A percentile compares a stretch with the other conserved stretches of the same genome.
Conservation (phyloP, 1,139 yeast species). For the Hansenula lynferdii region DNA sequence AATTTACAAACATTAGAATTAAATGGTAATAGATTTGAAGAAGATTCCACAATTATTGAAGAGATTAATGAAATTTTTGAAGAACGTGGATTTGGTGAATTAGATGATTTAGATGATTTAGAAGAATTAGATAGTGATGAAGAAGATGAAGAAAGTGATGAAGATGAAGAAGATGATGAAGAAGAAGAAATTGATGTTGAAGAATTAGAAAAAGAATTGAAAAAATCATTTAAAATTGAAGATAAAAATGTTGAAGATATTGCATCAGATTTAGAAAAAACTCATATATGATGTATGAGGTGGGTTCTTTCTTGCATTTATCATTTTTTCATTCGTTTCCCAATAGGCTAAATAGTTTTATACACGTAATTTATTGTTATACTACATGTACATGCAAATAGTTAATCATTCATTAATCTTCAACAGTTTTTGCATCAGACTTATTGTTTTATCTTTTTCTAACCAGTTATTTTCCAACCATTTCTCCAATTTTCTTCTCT, state of each 20-base stretch:
- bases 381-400: neutral
- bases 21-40: slow-evolving; percentile 88
- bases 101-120: slow-evolving; percentile 90
- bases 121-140: slow-evolving; percentile 88
- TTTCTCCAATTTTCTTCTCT: slow-evolving; percentile 51
- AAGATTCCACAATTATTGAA: slow-evolving; percentile 59
- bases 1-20: slow-evolving; percentile 65
- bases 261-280: slow-evolving; percentile 52
- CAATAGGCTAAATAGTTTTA: neutral
- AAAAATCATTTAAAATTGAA: slow-evolving; percentile 29
- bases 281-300: slow-evolving; percentile 40
- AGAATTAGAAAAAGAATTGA: slow-evolving; percentile 57
- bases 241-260: slow-evolving; percentile 52
- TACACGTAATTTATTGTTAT: neutral
- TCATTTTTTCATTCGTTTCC: no score
- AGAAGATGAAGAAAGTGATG: slow-evolving; percentile 64
- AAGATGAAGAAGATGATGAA: slow-evolving; percentile 51
- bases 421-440: slow-evolving; percentile 29
- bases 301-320: no score
- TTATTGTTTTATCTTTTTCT: slow-evolving; percentile 53
- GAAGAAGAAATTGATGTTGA: slow-evolving; percentile 68
- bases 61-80: slow-evolving; percentile 60
- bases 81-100: slow-evolving; percentile 70
- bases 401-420: slow-evolving; percentile 11
- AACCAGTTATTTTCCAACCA: slow-evolving; percentile 72